Evolutionary conservation across 306 rosid genomes (phyloP), one percentile per base, ranked within the genome.

Genomic region (Echinosophora koreensis): DNA sequence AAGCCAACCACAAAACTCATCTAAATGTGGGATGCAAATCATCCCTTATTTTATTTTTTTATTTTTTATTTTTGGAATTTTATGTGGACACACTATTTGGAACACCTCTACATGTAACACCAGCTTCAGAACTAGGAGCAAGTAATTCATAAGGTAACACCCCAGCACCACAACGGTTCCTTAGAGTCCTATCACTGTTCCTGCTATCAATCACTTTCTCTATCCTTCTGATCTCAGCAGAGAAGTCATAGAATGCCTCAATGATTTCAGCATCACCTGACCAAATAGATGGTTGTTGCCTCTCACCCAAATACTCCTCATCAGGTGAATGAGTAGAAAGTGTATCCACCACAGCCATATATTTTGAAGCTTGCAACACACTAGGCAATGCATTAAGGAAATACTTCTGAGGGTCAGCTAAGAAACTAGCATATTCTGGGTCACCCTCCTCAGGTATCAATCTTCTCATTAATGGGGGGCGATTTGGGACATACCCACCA

Each of bases 21-120:
- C 71, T 66, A 65, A 69, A 52, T 57, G 67, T 62, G 73, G 41
- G 35, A 55, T 16, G 30, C 30, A 28, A 47, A 69, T 52, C 81
- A 69, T 52, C 81, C 41, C 16, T 75, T 69, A 81, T 69, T 81
- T 52, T 22, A 22, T n/a, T n/a, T 22, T 22, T 22, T 22, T 22
- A 22, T 22, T 22, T 47, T 15, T 67, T 2, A 37, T n/a, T 51
- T 13, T 22, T 15, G 15, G 13, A 2, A 8, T 46, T 27, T 86
- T 84, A 95, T n/a, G 88, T 89, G 1, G 99, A 92, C 39, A 95
- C 95, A 71, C 99, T 95, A 38, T 95, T 95, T 13, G 99, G 99
- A 35, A 95, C 91, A 18, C 99, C 99, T 78, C 99, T 86, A 78
- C 99, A 90, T 8, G 99, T 95, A 58, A 92, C 91, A 4, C 99